phyloP scores from a whole-genome alignment of 2,329 filamentous ascomycete species.

The Daldinia sp. region DNA sequence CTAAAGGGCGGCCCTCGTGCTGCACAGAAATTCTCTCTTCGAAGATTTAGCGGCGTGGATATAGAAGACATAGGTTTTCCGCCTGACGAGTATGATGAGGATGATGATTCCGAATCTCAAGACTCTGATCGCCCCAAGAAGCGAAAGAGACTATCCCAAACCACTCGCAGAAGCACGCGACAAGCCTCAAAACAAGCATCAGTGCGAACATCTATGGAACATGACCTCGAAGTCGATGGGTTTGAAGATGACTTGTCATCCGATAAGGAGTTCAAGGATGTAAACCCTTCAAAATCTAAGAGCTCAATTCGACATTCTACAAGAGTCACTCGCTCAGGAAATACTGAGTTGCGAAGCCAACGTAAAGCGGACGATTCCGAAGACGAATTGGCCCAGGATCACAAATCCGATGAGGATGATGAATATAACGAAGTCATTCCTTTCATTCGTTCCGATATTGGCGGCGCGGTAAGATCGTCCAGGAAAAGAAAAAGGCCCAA shows the following conservation, averaged over 20 bases:
- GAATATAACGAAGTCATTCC: slow-evolving; percentile 30
- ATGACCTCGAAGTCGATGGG: slow-evolving; percentile 10
- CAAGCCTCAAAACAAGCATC: slow-evolving; percentile 22
- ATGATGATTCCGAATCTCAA: slow-evolving; percentile 37
- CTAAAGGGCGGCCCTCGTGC: slow-evolving; percentile 40
- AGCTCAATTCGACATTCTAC: neutral
- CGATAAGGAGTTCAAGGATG: neutral
- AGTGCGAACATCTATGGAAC: neutral
- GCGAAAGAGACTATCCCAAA: slow-evolving; percentile 14
- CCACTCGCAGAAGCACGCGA: slow-evolving; percentile 31
- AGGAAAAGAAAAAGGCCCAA: slow-evolving; percentile 34
- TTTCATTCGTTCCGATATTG: slow-evolving; percentile 44
- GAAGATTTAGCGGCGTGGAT: slow-evolving; percentile 17
- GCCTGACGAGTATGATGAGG: slow-evolving; percentile 41
- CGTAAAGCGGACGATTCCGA: slow-evolving; percentile 36
- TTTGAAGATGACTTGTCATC: neutral
- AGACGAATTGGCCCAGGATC: slow-evolving; percentile 45
- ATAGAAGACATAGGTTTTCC: slow-evolving; percentile 25
- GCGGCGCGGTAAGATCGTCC: slow-evolving; percentile 32
- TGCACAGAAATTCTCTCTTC: slow-evolving; percentile 35
- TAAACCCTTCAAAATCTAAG: neutral
- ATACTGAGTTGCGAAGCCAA: slow-evolving; percentile 9
- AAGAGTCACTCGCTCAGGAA: slow-evolving; percentile 37
- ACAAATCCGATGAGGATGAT: slow-evolving; percentile 34
- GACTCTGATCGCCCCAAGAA: slow-evolving; percentile 14